Evolutionary conservation across 345 rosid genomes (phyloP).

Genomic region (Syzygium aqueum): DNA sequence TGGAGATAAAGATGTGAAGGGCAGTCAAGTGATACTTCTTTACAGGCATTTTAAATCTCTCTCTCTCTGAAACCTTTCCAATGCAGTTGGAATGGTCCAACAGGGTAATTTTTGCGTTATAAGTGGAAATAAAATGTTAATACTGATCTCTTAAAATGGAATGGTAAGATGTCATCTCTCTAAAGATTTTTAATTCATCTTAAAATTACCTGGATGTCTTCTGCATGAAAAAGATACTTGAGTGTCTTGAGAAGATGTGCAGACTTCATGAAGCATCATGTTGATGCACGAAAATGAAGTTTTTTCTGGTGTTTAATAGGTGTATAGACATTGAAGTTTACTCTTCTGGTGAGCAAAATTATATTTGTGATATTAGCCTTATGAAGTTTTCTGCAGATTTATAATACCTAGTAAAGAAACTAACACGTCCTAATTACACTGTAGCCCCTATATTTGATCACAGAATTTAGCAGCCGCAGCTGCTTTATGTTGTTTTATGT

Average conservation of each 20-base stretch:
- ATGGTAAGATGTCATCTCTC: background rate
- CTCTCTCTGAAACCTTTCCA: background rate
- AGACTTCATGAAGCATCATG: background rate
- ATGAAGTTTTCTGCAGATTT: background rate
- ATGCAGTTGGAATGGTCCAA: background rate
- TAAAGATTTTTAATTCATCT: background rate
- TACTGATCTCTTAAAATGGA: background rate
- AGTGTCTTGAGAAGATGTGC: background rate
- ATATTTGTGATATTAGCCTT: background rate
- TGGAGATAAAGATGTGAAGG: background rate
- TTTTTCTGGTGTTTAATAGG: background rate
- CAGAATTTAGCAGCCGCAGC: background rate
- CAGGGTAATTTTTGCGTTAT: background rate
- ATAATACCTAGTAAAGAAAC: background rate
- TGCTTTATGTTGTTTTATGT: background rate
- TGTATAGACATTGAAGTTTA: background rate
- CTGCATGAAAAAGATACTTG: background rate
- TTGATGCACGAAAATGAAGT: background rate
- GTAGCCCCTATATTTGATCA: background rate
- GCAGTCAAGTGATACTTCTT: background rate
- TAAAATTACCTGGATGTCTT: background rate
- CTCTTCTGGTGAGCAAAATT: background rate
- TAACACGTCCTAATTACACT: background rate
- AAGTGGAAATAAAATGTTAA: background rate
- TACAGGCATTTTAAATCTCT: background rate